Percentiles rank a stretch among this genome's conserved stretches.
These are phyloP conservation scores for Pelargonium myrrhifolium DNA, from an alignment of 441 rosid genomes.

Conservation along the genomic window DNA sequence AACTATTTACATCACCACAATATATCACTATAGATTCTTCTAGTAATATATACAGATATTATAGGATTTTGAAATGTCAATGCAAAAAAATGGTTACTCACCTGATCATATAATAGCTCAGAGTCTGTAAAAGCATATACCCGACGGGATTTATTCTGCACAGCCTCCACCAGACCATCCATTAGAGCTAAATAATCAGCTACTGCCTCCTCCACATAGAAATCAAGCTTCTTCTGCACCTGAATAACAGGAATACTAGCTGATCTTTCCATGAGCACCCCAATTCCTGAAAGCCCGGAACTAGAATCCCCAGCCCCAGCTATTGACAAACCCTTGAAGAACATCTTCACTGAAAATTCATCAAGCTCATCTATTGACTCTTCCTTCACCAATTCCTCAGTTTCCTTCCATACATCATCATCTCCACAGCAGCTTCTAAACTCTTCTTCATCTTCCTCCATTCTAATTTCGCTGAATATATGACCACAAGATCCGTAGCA, in stretches of 20 bases:
- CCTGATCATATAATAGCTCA: conserved; percentile 59
- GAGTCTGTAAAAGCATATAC: conserved; percentile 85
- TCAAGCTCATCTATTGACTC: conserved; percentile 41
- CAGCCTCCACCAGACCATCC: conserved; percentile 76
- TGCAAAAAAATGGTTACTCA: conserved; percentile 18
- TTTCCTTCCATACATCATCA: conserved; percentile 63
- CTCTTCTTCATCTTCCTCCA: conserved; percentile 76
- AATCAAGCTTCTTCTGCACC: conserved; percentile 84
- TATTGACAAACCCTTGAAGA: conserved; percentile 72
- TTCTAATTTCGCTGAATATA: conserved; percentile 29
- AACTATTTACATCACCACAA: too few species aligned
- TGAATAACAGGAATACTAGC: conserved; percentile 43
- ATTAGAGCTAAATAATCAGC: conserved; percentile 78
- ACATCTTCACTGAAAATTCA: conserved; percentile 65
- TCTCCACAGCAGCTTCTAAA: conserved; percentile 89
- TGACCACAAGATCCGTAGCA: conserved; percentile 28
- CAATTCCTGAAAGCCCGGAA: conserved; percentile 72
- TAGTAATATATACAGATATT: neutral
- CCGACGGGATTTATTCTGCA: conserved; percentile 42
- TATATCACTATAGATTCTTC: too few species aligned
- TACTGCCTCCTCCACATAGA: conserved; percentile 69
- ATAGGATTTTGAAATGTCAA: neutral
- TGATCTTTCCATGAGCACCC: conserved; percentile 69
- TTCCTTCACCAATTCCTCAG: conserved; percentile 47
- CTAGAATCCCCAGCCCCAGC: conserved; percentile 43